Evolutionary conservation across 257 asterid genomes (phyloP).

Genomic region (Fraxinus cuspidata): DNA sequence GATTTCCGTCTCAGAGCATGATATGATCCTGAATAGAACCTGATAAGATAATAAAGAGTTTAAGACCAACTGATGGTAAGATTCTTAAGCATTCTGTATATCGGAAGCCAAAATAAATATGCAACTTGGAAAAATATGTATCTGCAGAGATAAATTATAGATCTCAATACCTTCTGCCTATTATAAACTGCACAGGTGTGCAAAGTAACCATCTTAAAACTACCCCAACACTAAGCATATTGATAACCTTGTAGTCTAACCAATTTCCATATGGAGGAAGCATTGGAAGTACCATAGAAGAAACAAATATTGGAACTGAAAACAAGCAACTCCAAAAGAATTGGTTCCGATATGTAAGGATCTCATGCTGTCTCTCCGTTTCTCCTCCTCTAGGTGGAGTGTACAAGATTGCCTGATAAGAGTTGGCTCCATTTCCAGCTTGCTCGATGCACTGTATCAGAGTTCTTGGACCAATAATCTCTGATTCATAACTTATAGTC

Average conservation of each 20-base stretch:
- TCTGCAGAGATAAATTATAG: constrained; percentile 1
- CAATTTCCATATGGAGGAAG: constrained; percentile 91
- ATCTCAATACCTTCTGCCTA: constrained; percentile 76
- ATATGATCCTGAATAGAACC: constrained; percentile 96
- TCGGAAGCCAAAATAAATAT: neutral
- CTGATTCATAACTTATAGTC: constrained; percentile 73
- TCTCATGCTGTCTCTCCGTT: constrained; percentile 70
- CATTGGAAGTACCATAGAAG: constrained; percentile 95
- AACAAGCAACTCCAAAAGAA: constrained; percentile 90
- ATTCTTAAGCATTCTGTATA: neutral
- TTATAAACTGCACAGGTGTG: constrained; percentile 90
- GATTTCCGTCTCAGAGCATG: constrained; percentile 83
- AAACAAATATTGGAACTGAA: constrained; percentile 75
- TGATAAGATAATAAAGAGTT: constrained; percentile 37
- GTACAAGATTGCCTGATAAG: constrained; percentile 64
- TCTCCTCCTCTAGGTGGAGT: constrained; percentile 83
- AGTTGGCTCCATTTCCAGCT: constrained; percentile 57
- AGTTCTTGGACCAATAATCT: constrained; percentile 88
- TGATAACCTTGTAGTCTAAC: constrained; percentile 75
- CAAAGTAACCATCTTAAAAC: constrained; percentile 91
- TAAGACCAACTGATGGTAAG: constrained; percentile 23
- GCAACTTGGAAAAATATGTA: neutral
- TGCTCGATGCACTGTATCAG: constrained; percentile 68
- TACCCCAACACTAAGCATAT: constrained; percentile 78
- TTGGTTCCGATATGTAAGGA: constrained; percentile 60